Base-by-base conservation (phyloP, 2,329 filamentous ascomycete genomes). In the Rhynchosporium graminicola region DNA sequence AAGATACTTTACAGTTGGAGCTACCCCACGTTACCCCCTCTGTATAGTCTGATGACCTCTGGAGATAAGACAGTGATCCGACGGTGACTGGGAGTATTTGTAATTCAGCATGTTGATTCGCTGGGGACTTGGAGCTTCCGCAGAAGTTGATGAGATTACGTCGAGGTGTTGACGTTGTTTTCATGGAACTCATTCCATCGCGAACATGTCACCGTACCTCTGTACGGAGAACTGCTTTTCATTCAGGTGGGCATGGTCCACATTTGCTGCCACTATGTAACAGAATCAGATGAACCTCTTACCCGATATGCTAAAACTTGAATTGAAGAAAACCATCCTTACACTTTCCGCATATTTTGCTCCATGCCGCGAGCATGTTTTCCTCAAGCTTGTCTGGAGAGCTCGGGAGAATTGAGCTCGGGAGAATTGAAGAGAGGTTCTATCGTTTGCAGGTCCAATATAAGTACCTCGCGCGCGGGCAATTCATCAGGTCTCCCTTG, bases 21-120 rank as follows among this genome's bases (percentile, higher is more conserved):
- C 40, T 61, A 63, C 63, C 61, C 63, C 63, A 65, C 63, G 63
- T 33, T 42, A 13, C 4, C 50, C 38, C 10, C 52, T 15, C 10
- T 10, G 33, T 36, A 6, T 36, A 36, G 38, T 57, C 54, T 28
- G 40, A 52, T 65, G 59, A 60, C 52, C 51, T 59, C 8, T n/a
- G 55, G 45, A 43, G 58, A 62, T 60, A 61, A 61, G 63, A 58
- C 63, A 63, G 38, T 55, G 29, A 26, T 26, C 43, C 7, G 8
- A 12, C 20, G 12, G n/a, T 52, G 52, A 46, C 33, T 15, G n/a
- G 54, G 38, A 52, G 13, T 26, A n/a, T 43, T 36, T 8, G 20
- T 36, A 28, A 26, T 15, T n/a, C 42, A n/a, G 48, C 59, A 61
- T 48, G 12, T 46, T 8, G 8, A 10, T 28, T 4, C 6, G n/a